Evolutionary conservation across 106 monocot species (phyloP).

Genomic region (Dendrobium chrysotoxum): DNA sequence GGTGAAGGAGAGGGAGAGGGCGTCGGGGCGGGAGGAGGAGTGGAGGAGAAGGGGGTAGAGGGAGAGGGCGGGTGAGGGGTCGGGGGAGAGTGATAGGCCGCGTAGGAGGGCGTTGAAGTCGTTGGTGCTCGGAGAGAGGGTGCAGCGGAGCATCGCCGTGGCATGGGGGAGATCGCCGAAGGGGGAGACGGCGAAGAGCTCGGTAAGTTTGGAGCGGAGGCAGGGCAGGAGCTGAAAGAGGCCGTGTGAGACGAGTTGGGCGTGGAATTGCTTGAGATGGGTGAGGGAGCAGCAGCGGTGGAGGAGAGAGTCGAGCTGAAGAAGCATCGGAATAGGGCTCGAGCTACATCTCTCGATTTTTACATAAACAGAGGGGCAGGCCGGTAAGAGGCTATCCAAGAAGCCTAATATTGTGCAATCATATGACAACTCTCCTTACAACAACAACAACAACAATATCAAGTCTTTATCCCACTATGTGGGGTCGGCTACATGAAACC

Average conservation of each 20-base stretch:
- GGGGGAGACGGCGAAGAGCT: conserved; percentile 37
- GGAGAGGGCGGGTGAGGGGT: conserved; percentile 39
- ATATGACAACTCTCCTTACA: too few species aligned
- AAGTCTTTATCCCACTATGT: too few species aligned
- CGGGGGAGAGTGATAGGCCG: conserved; percentile 29
- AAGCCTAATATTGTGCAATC: too few species aligned
- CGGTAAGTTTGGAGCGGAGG: conserved; percentile 40
- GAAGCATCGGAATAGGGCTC: too few species aligned
- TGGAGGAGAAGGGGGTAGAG: conserved; percentile 40
- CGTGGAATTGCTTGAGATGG: conserved; percentile 54
- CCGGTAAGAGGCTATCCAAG: too few species aligned
- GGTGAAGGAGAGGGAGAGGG: conserved; percentile 75
- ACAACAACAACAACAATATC: too few species aligned
- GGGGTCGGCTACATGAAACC: too few species aligned
- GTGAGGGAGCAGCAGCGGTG: conserved; percentile 26
- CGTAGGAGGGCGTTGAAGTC: conserved; percentile 76
- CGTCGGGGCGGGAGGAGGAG: conserved; percentile 47
- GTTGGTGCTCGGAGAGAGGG: conserved; percentile 45
- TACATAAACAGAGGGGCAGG: too few species aligned
- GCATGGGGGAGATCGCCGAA: conserved; percentile 42
- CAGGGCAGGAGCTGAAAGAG: conserved; percentile 30
- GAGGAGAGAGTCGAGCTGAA: conserved; percentile 20
- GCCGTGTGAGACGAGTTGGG: conserved; percentile 46
- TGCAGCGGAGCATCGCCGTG: conserved; percentile 24
- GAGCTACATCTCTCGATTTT: too few species aligned